Evolutionary conservation across 352 stramenopile genomes (phyloP), one percentile per base, ranked within the genome.

Genomic region (Saprolegnia parasitica): DNA sequence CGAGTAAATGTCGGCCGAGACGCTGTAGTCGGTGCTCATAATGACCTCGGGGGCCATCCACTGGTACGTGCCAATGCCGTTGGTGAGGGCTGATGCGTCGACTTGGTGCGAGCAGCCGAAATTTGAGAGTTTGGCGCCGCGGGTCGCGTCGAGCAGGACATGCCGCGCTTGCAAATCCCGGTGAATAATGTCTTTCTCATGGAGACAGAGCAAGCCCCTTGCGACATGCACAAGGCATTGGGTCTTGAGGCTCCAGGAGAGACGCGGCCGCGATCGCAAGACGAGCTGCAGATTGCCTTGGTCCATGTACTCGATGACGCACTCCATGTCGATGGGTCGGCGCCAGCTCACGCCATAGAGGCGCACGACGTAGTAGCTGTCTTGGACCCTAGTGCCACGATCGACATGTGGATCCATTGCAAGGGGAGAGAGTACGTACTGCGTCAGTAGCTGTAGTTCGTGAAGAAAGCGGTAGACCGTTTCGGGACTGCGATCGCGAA

Each of bases 121-220:
- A 80, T 98, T 90, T 0, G 91, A 89, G 32, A 99, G 86, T 76
- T 99, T 99, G 67, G 98, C 94, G 72, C 93, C 78, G 0, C 93
- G 94, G 35, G 88, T 76, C 23, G 76, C 75, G 9, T 93, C 98
- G 13, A 99, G 79, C 21, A 99, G 74, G 49, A 99, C 95, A 73
- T 98, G 98, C 39, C 93, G 94, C 52, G 91, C 79, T 71, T 88
- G 88, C 42, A 98, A 96, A 79, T 98, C 95, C 32, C 95, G 78
- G 80, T 99, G 96, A 68, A 96, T 87, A 55, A 91, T 93, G 46
- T 86, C 84, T 64, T 87, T 79, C 8, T 73, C 75, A 71, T 97
- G 87, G 40, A 97, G 72, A 68, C 95, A 95, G 13, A 79, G 83
- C 29, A 97, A 76, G n/a, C 85, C 87, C 1, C 78, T 15, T 21